These are phyloP conservation scores for Dalbergia cultrata DNA, from an alignment of 306 rosid species.

Conservation along the genomic window DNA sequence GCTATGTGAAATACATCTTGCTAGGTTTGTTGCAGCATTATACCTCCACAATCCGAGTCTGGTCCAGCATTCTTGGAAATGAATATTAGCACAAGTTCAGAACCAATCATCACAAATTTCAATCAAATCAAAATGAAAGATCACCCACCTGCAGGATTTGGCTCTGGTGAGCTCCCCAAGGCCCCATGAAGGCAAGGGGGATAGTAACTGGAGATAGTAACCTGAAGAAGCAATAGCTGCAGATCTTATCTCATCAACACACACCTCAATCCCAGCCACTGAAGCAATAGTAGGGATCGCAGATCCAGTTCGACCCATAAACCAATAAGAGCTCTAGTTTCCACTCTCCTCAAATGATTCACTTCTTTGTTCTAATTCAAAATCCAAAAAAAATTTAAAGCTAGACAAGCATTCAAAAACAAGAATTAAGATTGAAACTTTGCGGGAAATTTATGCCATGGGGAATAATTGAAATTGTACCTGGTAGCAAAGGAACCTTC, in stretches of 20 bases:
- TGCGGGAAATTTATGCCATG: too few relatives aligned
- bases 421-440: too few relatives aligned
- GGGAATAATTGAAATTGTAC: too few relatives aligned
- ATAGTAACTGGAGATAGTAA: constrained; percentile 62
- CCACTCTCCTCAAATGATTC: too few relatives aligned
- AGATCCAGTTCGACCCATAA: too few relatives aligned
- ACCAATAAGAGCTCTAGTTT: too few relatives aligned
- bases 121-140: constrained; percentile 34
- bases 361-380: too few relatives aligned
- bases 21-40: not conserved
- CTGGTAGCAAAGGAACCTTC: too few relatives aligned
- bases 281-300: too few relatives aligned
- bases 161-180: constrained; percentile 73
- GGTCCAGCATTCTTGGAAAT: constrained; percentile 18
- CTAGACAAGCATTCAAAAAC: too few relatives aligned
- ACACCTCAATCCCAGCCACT: constrained; percentile 75
- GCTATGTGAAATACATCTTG: not conserved
- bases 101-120: constrained; percentile 46
- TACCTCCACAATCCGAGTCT: constrained; percentile 69
- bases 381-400: too few relatives aligned
- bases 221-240: constrained; percentile 73
- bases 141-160: constrained; percentile 64
- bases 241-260: constrained; percentile 90
- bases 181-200: constrained; percentile 87
- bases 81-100: constrained; percentile 2